Percentiles rank a stretch among this genome's conserved stretches.
Conservation (phyloP, 352 stramenopile species). For the Phytophthora meadii region DNA sequence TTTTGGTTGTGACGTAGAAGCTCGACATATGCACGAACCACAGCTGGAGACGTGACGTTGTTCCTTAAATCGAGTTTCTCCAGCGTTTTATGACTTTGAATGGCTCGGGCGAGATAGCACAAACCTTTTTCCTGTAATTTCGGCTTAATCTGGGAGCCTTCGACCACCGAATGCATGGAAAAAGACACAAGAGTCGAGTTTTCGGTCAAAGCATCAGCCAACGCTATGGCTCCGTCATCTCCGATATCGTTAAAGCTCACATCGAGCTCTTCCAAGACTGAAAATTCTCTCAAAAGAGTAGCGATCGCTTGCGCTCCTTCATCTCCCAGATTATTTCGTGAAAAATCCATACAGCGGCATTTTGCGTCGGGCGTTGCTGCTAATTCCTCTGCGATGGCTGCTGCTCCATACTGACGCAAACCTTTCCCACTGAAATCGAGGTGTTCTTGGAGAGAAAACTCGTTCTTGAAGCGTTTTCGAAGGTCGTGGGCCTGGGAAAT, state of each 20-base stretch:
- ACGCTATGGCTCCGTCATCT: constrained; percentile 45
- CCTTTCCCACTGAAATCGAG: constrained; percentile 50
- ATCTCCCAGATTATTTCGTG: constrained; percentile 61
- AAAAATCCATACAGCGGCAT: constrained; percentile 58
- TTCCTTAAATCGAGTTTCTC: constrained; percentile 60
- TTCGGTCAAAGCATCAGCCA: constrained; percentile 49
- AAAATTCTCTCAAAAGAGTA: constrained; percentile 42
- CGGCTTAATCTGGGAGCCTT: constrained; percentile 39
- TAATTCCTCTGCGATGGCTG: constrained; percentile 55
- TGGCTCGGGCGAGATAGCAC: constrained; percentile 35
- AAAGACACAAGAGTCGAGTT: constrained; percentile 61
- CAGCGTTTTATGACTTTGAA: constrained; percentile 48
- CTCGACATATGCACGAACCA: constrained; percentile 48
- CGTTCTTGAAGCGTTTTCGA: constrained; percentile 53
- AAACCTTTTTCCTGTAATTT: constrained; percentile 57
- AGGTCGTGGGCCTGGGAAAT: constrained; percentile 68
- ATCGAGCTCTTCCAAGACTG: constrained; percentile 51
- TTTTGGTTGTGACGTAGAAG: constrained; percentile 47
- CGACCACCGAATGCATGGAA: constrained; percentile 53
- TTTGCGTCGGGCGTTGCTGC: constrained; percentile 4
- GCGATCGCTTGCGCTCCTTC: constrained; percentile 60
- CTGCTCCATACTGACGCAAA: constrained; percentile 58
- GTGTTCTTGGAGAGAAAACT: constrained; percentile 44
- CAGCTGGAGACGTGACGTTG: constrained; percentile 41
- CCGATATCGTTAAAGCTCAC: constrained; percentile 83